Evolutionary conservation across 768 basidiomycete species (phyloP).

Genomic region (Rhizopogon roseolus): DNA sequence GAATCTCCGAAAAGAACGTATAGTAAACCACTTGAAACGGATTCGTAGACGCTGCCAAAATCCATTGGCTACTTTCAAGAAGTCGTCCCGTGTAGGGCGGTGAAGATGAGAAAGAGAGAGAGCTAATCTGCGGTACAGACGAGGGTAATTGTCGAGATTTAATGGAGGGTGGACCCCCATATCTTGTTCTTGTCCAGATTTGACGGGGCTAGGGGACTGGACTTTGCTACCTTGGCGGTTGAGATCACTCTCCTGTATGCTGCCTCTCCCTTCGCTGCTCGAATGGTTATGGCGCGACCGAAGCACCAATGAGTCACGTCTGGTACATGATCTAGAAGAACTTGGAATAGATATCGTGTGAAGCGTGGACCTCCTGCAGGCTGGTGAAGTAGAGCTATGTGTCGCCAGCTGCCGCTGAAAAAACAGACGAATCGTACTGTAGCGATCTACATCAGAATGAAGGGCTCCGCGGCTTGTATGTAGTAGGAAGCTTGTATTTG

Average conservation of each 20-base stretch:
- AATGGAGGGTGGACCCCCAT: conserved; percentile 12
- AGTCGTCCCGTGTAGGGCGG: conserved; percentile 84
- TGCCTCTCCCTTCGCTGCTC: not conserved
- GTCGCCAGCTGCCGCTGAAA: conserved; percentile 36
- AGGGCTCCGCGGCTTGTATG: conserved; percentile 19
- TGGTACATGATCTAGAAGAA: not conserved
- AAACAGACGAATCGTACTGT: conserved; percentile 53
- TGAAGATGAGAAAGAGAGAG: conserved; percentile 71
- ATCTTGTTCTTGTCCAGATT: conserved; percentile 2
- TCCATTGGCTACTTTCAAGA: conserved; percentile 79
- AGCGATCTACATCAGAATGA: conserved; percentile 45
- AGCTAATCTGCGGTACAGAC: conserved; percentile 78
- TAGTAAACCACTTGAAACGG: conserved; percentile 97
- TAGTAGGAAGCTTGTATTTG: conserved; percentile 11
- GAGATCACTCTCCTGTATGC: not conserved
- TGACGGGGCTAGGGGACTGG: conserved; percentile 1
- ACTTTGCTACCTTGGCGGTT: not conserved
- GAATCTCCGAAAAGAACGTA: conserved; percentile 90
- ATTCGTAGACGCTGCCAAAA: conserved; percentile 88
- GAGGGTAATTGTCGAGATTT: conserved; percentile 66
- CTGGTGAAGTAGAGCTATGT: conserved; percentile 2
- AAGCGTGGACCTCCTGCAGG: not conserved
- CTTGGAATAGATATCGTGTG: not conserved
- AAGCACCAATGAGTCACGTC: not conserved
- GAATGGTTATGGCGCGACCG: conserved; percentile 13